A percentile compares a stretch with the other conserved stretches of the same genome.
Conservation (phyloP, 306 rosid genomes). For the Argentina anserina region DNA sequence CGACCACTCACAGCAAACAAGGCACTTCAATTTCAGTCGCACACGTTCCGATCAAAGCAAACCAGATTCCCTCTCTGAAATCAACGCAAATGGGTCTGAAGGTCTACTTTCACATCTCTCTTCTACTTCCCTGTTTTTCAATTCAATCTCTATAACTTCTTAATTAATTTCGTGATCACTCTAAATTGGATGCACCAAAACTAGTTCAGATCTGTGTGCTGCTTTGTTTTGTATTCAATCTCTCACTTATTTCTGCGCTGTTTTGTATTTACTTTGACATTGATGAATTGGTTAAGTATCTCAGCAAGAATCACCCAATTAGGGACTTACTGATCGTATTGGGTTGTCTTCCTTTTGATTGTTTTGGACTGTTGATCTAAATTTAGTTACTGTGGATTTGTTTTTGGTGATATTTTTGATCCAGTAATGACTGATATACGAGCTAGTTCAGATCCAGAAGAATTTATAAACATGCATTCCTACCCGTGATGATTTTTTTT, state of each 20-base stretch:
- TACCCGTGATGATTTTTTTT: neutral
- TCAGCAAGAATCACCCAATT: neutral
- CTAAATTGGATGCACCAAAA: neutral
- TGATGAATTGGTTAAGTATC: neutral
- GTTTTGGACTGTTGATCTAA: neutral
- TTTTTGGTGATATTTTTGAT: neutral
- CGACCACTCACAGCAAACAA: neutral
- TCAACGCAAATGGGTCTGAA: slow-evolving; percentile 25
- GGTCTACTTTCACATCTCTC: slow-evolving; percentile 5
- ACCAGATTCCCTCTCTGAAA: neutral
- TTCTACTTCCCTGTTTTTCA: neutral
- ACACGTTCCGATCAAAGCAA: neutral
- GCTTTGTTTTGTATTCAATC: neutral
- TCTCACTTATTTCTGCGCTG: neutral
- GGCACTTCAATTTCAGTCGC: neutral
- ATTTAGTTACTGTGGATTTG: neutral
- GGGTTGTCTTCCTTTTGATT: neutral
- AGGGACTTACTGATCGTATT: neutral
- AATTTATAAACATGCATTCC: neutral
- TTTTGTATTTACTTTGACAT: neutral
- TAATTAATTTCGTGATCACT: neutral
- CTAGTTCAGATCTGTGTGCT: slow-evolving; percentile 1
- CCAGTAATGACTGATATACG: neutral
- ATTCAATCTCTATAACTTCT: neutral
- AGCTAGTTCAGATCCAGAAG: neutral